Base-by-base conservation (phyloP, 225 moss, liverwort and hornwort species). In the Bryum argenteum region DNA sequence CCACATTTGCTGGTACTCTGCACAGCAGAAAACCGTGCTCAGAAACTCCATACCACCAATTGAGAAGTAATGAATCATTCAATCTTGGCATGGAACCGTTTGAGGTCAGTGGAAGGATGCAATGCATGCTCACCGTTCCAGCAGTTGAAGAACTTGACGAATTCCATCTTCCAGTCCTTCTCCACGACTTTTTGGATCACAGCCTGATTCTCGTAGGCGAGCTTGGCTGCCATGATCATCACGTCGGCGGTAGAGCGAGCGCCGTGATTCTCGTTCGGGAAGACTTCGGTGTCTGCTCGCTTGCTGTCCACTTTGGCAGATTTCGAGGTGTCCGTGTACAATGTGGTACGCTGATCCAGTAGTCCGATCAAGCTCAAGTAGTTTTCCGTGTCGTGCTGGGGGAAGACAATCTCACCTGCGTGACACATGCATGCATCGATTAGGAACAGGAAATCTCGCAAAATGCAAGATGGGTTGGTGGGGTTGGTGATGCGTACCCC, bases 201-300 rank as follows among this genome's bases (percentile, higher is more conserved):
- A 0, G 82, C 86, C 6, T 59, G 53, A 50, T 87, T 95, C 42
- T 95, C 95, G 66, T 95, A 95, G 4, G 83, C 86, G 10, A 95
- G 43, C 80, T 91, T 95, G 15, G 95, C 71, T 1, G 92, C 92
- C 82, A 95, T 76, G 53, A 89, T 57, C 75, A 91, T 79, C 8
- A 95, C 82, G 50, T 95, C 95, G 3, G 70, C 86, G 15, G 82
- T 89, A n/a, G 69, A 45, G 75, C 88, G 87, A 1, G 76, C 42
- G 42, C 91, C 89, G 23, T 74, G 0, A 55, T 67, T 63, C 53
- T 74, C 63, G 16, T 16, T 54, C 0, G 89, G 84, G 73, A 93
- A 89, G 0, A 20, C 39, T 22, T 40, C 1, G 0, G 75, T 19
- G 69, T 79, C 45, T 9, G 67, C 56, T n/a, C 42, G 57, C 13